These are phyloP conservation scores for Cyclanthera cordifolia DNA, from an alignment of 306 rosid genomes.

Conservation along the genomic window DNA sequence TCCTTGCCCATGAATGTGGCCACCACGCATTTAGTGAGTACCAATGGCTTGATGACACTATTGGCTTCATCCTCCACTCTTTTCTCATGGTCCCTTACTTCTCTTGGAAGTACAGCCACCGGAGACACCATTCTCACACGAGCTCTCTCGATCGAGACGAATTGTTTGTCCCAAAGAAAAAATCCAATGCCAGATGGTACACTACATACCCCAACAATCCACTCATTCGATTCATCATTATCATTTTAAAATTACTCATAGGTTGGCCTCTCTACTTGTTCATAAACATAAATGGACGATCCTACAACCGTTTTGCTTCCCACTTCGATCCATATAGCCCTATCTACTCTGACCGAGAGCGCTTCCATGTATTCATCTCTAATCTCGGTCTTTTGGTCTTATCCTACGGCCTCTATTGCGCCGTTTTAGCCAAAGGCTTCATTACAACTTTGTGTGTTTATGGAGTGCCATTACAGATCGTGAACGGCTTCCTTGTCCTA, in stretches of 20 bases:
- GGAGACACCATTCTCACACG: slow-evolving; percentile 88
- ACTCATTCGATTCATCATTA: slow-evolving; percentile 47
- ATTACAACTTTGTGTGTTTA: slow-evolving; percentile 69
- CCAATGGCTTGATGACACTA: slow-evolving; percentile 84
- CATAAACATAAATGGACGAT: slow-evolving; percentile 60
- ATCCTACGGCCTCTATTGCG: slow-evolving; percentile 40
- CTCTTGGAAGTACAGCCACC: slow-evolving; percentile 97
- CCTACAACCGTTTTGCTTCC: slow-evolving; percentile 54
- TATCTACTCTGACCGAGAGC: slow-evolving; percentile 53
- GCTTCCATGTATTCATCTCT: slow-evolving; percentile 56
- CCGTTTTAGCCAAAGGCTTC: slow-evolving; percentile 49
- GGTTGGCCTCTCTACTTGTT: slow-evolving; percentile 79
- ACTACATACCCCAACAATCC: slow-evolving; percentile 74
- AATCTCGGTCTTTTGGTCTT: slow-evolving; percentile 39
- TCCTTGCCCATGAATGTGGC: slow-evolving; percentile 90
- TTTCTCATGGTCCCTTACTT: slow-evolving; percentile 84
- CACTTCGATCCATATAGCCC: slow-evolving; percentile 76
- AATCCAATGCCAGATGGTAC: slow-evolving; percentile 38
- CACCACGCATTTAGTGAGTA: slow-evolving; percentile 95
- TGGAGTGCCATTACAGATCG: slow-evolving; percentile 66
- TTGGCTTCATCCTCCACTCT: slow-evolving; percentile 84
- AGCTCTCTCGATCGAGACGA: slow-evolving; percentile 85
- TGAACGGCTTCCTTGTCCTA: slow-evolving; percentile 69
- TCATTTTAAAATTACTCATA: slow-evolving; percentile 33
- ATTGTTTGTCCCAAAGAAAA: slow-evolving; percentile 81